Conservation (phyloP, 139 green algal species). For the Trebouxia sp. region DNA sequence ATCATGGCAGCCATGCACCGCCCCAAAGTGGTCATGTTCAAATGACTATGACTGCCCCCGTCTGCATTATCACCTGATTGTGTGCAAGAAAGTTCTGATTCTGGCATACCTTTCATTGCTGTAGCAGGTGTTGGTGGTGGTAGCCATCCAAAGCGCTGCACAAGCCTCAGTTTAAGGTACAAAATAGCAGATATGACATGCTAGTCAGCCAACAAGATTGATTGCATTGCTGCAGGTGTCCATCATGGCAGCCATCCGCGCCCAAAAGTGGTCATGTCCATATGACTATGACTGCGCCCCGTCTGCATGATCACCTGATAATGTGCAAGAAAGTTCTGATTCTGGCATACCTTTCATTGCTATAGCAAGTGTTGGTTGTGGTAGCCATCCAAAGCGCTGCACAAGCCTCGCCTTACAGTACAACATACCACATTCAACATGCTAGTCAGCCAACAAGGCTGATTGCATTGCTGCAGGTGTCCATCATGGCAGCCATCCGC, state of each 20-base stretch:
- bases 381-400: background rate
- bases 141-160: too few relatives aligned
- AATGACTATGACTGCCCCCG: conserved; percentile 49
- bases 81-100: conserved; percentile 49
- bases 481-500: conserved; percentile 51
- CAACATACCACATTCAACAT: background rate
- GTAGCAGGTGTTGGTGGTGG: too few relatives aligned
- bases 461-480: conserved; percentile 34
- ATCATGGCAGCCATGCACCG: conserved; percentile 54
- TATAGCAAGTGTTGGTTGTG: too few relatives aligned
- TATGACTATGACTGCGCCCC: conserved; percentile 50
- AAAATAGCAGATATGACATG: too few relatives aligned
- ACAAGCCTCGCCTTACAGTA: background rate
- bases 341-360: too few relatives aligned
- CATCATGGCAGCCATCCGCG: conserved; percentile 55
- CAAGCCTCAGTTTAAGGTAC: too few relatives aligned
- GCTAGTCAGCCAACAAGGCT: background rate
- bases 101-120: too few relatives aligned
- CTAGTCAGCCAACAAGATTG: too few relatives aligned
- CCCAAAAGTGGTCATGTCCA: conserved; percentile 58
- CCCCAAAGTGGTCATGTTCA: conserved; percentile 59
- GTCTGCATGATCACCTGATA: conserved; percentile 42
- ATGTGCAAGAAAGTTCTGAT: conserved; percentile 48
- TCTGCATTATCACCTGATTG: conserved; percentile 39
- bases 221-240: conserved; percentile 46